Conservation (phyloP, 352 stramenopile species). For the Blastocystis sp. region DNA sequence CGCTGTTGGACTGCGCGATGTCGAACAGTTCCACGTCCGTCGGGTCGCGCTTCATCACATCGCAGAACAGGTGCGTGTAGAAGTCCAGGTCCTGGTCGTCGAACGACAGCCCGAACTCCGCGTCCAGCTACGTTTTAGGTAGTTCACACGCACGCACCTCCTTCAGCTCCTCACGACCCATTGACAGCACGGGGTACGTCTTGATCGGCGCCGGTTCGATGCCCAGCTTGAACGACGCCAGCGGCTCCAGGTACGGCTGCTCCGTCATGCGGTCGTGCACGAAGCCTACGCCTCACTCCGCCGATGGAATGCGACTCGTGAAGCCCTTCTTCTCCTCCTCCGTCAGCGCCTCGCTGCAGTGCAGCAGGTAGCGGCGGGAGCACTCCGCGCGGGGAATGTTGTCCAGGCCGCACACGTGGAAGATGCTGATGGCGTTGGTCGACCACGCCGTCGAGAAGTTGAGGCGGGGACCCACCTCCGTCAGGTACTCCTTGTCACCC, state of each 20-base stretch:
- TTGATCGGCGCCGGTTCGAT: constrained; percentile 81
- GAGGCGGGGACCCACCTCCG: constrained; percentile 75
- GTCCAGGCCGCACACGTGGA: constrained; percentile 84
- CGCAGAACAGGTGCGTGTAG: constrained; percentile 92
- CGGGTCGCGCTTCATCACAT: constrained; percentile 87
- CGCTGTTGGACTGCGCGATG: no score
- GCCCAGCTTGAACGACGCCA: constrained; percentile 84
- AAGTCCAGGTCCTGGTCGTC: constrained; percentile 98
- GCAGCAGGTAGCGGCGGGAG: constrained; percentile 84
- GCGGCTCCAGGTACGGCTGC: constrained; percentile 82
- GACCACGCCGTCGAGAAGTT: constrained; percentile 96
- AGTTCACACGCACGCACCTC: constrained; percentile 78
- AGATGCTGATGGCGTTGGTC: constrained; percentile 94
- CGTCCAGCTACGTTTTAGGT: constrained; percentile 70
- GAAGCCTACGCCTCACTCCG: constrained; percentile 72
- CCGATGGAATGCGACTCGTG: background rate
- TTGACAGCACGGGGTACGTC: constrained; percentile 87
- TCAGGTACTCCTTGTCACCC: constrained; percentile 71
- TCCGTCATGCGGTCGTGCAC: constrained; percentile 98
- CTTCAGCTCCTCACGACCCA: constrained; percentile 69
- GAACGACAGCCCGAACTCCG: constrained; percentile 89
- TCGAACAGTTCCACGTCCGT: no score
- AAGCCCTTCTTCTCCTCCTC: constrained; percentile 77
- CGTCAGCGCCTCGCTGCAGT: constrained; percentile 72
- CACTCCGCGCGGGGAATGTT: constrained; percentile 87